Percentiles rank a stretch among this genome's conserved stretches.
Evolutionary conservation across 208 protist species (phyloP).

Genomic region (Leishmania tarentolae): DNA sequence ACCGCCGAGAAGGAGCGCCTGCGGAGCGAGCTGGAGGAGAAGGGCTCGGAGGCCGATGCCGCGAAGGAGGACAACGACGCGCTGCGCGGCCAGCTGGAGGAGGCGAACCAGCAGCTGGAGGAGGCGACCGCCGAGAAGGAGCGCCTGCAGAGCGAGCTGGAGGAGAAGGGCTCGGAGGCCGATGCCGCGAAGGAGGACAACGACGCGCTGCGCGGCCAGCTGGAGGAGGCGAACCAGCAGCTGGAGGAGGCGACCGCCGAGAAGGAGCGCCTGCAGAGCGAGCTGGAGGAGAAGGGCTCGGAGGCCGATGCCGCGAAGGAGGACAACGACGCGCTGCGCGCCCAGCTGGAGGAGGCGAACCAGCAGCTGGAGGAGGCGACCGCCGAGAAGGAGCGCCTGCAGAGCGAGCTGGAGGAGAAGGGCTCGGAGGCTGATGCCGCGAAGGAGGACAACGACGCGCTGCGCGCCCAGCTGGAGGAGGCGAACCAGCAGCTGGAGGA

Average conservation of each 20-base stretch:
- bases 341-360: conserved; percentile 6
- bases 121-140: no score
- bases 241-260: background rate
- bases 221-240: no score
- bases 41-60: no score
- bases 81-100: no score
- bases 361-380: conserved; percentile 5
- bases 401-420: conserved; percentile 3
- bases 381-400: background rate
- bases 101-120: no score
- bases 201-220: no score
- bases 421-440: background rate
- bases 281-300: conserved; percentile 2
- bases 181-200: no score
- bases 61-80: no score
- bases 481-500: conserved; percentile 1
- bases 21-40: no score
- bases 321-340: background rate
- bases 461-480: background rate
- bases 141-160: no score
- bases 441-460: background rate
- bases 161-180: no score
- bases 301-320: background rate
- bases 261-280: background rate
- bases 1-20: no score